These are phyloP conservation scores for Phaffia australis DNA, from an alignment of 768 basidiomycete species.

Conservation along the genomic window DNA sequence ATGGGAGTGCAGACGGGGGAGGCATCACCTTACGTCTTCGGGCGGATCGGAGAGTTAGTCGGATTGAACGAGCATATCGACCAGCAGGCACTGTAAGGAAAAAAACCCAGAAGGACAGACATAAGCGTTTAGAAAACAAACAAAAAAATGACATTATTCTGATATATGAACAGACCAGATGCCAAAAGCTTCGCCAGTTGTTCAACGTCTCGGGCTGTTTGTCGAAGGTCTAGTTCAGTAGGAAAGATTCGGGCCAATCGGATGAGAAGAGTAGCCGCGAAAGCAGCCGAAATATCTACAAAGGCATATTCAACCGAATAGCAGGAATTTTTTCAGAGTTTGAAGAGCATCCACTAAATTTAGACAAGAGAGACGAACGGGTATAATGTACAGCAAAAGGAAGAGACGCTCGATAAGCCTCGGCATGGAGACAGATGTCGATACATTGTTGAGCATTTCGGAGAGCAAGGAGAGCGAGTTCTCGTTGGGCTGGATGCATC, in stretches of 20 bases:
- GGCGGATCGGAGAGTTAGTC: constrained; percentile 65
- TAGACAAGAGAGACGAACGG: constrained; percentile 27
- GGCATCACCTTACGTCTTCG: constrained; percentile 39
- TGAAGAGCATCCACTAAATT: background rate
- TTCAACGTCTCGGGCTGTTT: constrained; percentile 67
- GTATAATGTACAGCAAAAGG: constrained; percentile 54
- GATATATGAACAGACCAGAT: constrained; percentile 50
- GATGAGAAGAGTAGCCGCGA: constrained; percentile 79
- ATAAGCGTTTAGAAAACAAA: constrained; percentile 20
- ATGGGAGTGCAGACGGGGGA: constrained; percentile 40
- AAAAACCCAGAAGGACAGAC: background rate
- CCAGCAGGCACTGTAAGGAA: constrained; percentile 65
- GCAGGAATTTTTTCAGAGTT: constrained; percentile 44
- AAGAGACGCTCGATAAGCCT: constrained; percentile 77
- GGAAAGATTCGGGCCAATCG: constrained; percentile 81
- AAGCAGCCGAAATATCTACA: constrained; percentile 85
- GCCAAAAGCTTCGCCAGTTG: constrained; percentile 63
- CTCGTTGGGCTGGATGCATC: constrained; percentile 66
- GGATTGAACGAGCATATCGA: constrained; percentile 79
- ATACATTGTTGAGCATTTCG: constrained; percentile 66
- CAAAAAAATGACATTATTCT: background rate
- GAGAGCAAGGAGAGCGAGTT: constrained; percentile 72
- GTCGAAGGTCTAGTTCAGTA: constrained; percentile 62
- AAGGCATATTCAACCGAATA: constrained; percentile 47
- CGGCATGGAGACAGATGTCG: constrained; percentile 65